These are phyloP conservation scores for Hyphodiscus hymeniophilus DNA, from an alignment of 495 filamentous ascomycete species.

Conservation along the genomic window DNA sequence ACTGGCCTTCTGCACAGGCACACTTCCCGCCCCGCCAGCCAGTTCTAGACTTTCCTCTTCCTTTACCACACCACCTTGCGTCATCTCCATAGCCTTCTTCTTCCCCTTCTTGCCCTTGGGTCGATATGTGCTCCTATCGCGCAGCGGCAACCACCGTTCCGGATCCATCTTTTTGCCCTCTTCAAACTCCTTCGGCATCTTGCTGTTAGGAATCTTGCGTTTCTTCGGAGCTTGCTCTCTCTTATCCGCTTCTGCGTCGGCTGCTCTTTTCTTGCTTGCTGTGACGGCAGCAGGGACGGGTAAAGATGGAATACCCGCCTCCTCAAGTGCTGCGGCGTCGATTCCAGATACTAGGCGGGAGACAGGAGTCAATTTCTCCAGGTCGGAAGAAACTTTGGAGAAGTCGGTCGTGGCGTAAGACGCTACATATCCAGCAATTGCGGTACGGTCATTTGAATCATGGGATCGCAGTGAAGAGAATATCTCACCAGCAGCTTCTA, in stretches of 20 bases:
- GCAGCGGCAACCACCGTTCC: slow-evolving; percentile 86
- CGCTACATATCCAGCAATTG: slow-evolving; percentile 75
- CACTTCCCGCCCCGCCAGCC: slow-evolving; percentile 51
- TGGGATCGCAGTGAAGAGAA: slow-evolving; percentile 60
- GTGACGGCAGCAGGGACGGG: slow-evolving; percentile 29
- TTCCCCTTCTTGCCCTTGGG: slow-evolving; percentile 90
- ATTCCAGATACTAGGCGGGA: slow-evolving; percentile 55
- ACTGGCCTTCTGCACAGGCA: slow-evolving; percentile 47
- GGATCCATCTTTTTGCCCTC: slow-evolving; percentile 69
- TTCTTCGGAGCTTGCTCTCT: slow-evolving; percentile 35
- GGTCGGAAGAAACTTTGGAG: slow-evolving; percentile 47
- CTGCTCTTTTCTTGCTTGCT: slow-evolving; percentile 47
- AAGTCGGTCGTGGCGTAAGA: slow-evolving; percentile 65
- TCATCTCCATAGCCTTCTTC: slow-evolving; percentile 66
- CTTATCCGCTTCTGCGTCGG: slow-evolving; percentile 35
- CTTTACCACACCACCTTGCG: slow-evolving; percentile 72
- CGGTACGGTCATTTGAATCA: slow-evolving; percentile 53
- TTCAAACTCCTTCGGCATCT: slow-evolving; percentile 72
- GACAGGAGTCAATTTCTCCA: slow-evolving; percentile 56
- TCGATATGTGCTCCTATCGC: slow-evolving; percentile 78
- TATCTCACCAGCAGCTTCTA: slow-evolving; percentile 59
- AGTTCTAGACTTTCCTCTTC: slow-evolving; percentile 59
- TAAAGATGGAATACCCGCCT: slow-evolving; percentile 63
- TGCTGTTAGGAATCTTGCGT: slow-evolving; percentile 59
- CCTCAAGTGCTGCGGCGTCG: slow-evolving; percentile 63